A percentile compares a stretch with the other conserved stretches of the same genome.
Evolutionary conservation across 805 yeast species (phyloP).

Genomic region (Ogataea paraovalis): DNA sequence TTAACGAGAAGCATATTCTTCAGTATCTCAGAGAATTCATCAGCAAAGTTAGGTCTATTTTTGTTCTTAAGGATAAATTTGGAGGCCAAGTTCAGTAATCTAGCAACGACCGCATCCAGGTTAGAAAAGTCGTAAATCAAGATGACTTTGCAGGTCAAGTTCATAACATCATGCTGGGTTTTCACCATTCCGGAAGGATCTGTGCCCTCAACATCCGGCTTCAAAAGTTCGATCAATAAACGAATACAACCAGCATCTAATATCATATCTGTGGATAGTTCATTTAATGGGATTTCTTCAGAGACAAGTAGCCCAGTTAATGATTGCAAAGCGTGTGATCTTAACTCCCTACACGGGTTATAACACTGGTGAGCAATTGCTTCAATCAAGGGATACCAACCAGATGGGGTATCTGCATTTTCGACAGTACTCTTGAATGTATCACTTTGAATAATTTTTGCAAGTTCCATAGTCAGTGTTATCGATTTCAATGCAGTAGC

Average conservation of each 20-base stretch:
- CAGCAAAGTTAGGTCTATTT: conserved; percentile 24
- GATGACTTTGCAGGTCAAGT: conserved; percentile 56
- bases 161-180: conserved; percentile 65
- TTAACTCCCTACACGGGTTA: conserved; percentile 78
- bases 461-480: conserved; percentile 51
- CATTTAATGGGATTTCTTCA: conserved; percentile 31
- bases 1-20: conserved; percentile 32
- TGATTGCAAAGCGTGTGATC: conserved; percentile 59
- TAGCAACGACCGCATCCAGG: conserved; percentile 22
- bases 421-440: conserved; percentile 30
- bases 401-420: conserved; percentile 29
- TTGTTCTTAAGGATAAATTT: conserved; percentile 23
- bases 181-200: conserved; percentile 60
- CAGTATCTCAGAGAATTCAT: conserved; percentile 31
- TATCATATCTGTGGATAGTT: conserved; percentile 46
- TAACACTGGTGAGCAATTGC: conserved; percentile 86
- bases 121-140: conserved; percentile 29
- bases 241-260: conserved; percentile 78
- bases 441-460: conserved; percentile 32
- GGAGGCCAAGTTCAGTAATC: conserved; percentile 25
- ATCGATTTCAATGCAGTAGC: conserved; percentile 59
- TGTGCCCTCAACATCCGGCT: conserved; percentile 57
- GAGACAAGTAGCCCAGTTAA: conserved; percentile 52
- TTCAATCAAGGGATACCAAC: conserved; percentile 62
- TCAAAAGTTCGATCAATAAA: conserved; percentile 58